phyloP scores from a whole-genome alignment of 2,329 filamentous ascomycete genomes.

The Drechslerella coelobrocha region DNA sequence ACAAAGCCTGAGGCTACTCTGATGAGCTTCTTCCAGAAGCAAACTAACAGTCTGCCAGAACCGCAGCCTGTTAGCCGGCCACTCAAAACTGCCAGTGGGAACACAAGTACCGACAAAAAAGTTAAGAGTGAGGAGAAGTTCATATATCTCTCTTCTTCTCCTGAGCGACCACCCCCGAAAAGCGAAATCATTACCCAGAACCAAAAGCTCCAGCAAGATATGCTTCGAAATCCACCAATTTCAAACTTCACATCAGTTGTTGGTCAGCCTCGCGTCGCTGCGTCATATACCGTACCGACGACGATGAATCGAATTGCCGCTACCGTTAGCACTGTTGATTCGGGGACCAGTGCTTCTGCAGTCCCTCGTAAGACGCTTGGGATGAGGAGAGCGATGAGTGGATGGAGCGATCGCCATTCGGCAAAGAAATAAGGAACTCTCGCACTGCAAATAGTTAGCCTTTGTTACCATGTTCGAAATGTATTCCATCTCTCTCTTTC shows the following conservation, averaged over 20 bases:
- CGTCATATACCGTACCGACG: slow-evolving; percentile 27
- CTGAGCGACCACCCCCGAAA: slow-evolving; percentile 30
- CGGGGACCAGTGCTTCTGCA: slow-evolving; percentile 27
- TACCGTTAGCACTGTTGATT: slow-evolving; percentile 25
- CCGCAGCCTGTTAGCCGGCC: background rate
- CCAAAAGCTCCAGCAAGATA: slow-evolving; percentile 9
- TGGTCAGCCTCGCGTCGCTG: background rate
- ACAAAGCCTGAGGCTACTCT: slow-evolving; percentile 49
- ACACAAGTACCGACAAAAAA: background rate
- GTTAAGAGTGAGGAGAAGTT: slow-evolving; percentile 15
- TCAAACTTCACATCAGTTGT: slow-evolving; percentile 25
- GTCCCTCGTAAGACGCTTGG: slow-evolving; percentile 61
- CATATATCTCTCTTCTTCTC: slow-evolving; percentile 46
- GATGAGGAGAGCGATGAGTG: slow-evolving; percentile 62
- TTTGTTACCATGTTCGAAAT: no score
- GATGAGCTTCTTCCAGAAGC: slow-evolving; percentile 53
- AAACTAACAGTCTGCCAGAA: slow-evolving; percentile 14
- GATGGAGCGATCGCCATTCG: slow-evolving; percentile 58
- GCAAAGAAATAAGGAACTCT: slow-evolving; percentile 12
- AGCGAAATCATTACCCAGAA: slow-evolving; percentile 22
- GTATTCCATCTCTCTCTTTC: no score
- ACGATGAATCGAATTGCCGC: slow-evolving; percentile 30
- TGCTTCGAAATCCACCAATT: slow-evolving; percentile 25
- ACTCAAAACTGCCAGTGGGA: background rate
- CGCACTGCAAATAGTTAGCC: no score